A percentile compares a stretch with the other conserved stretches of the same genome.
These are phyloP conservation scores for Apiotrichum montevideense DNA, from an alignment of 1,284 basidiomycete species.

Conservation along the genomic window DNA sequence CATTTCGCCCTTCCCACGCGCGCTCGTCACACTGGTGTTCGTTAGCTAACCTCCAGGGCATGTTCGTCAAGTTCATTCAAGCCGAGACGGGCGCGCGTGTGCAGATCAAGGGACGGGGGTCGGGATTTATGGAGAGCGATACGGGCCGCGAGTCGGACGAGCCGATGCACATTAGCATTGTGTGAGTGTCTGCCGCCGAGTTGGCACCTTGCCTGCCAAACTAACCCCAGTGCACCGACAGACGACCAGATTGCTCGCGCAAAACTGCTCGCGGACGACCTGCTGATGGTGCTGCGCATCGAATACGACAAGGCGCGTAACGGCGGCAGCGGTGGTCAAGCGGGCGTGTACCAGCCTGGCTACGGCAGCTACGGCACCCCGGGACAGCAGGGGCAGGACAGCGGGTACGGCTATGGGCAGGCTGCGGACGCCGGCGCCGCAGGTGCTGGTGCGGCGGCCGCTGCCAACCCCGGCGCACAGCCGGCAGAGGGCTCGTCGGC, in stretches of 20 bases:
- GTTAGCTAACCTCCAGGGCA: conserved; percentile 55
- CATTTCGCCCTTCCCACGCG: no score
- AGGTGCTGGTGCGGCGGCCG: conserved; percentile 41
- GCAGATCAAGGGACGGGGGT: conserved; percentile 95
- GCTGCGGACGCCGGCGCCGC: conserved; percentile 31
- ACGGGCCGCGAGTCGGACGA: conserved; percentile 85
- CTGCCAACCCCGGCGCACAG: conserved; percentile 12
- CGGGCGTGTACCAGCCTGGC: conserved; percentile 61
- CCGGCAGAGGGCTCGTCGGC: conserved; percentile 37
- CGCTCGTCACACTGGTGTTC: no score
- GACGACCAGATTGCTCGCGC: conserved; percentile 79
- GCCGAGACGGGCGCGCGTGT: conserved; percentile 91
- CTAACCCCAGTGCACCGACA: conserved; percentile 66
- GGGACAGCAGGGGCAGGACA: conserved; percentile 30
- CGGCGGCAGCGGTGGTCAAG: conserved; percentile 50
- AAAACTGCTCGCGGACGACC: conserved; percentile 79
- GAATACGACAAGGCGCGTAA: conserved; percentile 73
- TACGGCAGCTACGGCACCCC: conserved; percentile 33
- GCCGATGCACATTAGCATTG: conserved; percentile 90
- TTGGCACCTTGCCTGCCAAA: neutral
- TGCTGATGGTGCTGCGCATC: conserved; percentile 73
- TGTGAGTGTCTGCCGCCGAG: conserved; percentile 50
- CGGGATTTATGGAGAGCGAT: conserved; percentile 91
- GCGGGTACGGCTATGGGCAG: conserved; percentile 11
- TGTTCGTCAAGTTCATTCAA: conserved; percentile 98